Evolutionary conservation across 768 basidiomycete species (phyloP).

Genomic region (Kwoniella dejecticola): DNA sequence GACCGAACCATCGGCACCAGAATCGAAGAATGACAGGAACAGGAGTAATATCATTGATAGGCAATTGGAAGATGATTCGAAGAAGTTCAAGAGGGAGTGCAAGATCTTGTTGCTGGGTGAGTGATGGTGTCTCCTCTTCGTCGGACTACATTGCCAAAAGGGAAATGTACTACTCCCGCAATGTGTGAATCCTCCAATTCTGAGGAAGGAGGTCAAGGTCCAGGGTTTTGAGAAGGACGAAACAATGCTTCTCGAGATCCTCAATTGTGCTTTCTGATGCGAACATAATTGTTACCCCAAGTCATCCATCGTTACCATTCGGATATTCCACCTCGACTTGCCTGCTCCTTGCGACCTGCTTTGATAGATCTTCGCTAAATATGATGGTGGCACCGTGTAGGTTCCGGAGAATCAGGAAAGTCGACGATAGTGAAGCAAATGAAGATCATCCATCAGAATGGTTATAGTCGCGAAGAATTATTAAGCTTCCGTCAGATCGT

Average conservation of each 20-base stretch:
- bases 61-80: conserved; percentile 80
- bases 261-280: no score
- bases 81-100: conserved; percentile 80
- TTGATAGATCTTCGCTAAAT: no score
- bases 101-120: conserved; percentile 88
- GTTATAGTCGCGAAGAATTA: conserved; percentile 77
- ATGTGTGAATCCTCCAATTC: no score
- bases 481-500: conserved; percentile 74
- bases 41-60: conserved; percentile 66
- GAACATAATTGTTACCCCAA: no score
- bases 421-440: conserved; percentile 97
- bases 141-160: not conserved
- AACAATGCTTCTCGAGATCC: no score
- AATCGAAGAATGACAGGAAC: conserved; percentile 40
- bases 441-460: conserved; percentile 96
- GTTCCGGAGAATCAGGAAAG: conserved; percentile 93
- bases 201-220: no score
- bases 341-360: no score
- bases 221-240: no score
- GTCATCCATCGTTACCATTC: no score
- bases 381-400: no score
- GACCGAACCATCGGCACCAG: conserved; percentile 23
- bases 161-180: no score
- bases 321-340: no score
- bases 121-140: conserved; percentile 47